phyloP scores from a whole-genome alignment of 306 rosid species.

The Mimosa pudica region DNA sequence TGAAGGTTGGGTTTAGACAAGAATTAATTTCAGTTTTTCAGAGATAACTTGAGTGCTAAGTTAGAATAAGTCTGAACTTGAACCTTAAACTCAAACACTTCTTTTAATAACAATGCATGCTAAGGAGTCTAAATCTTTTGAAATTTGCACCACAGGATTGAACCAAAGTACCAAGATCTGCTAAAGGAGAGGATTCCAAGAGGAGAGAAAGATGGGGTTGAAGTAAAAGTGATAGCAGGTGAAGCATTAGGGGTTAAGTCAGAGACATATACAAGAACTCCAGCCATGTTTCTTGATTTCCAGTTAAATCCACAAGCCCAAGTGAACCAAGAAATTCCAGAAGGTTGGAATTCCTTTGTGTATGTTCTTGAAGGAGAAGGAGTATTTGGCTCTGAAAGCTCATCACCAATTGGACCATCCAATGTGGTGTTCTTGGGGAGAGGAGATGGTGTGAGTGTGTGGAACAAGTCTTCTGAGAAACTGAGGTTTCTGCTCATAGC shows the following conservation, averaged over 20 bases:
- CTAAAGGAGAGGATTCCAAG: conserved; percentile 46
- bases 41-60: background rate
- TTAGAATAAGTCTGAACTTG: background rate
- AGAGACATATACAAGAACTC: conserved; percentile 57
- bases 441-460: conserved; percentile 56
- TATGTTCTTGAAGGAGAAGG: conserved; percentile 66
- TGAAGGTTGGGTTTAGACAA: background rate
- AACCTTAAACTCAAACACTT: background rate
- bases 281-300: conserved; percentile 64
- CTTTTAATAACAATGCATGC: too few species aligned
- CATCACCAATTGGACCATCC: conserved; percentile 43
- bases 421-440: conserved; percentile 52
- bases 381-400: conserved; percentile 41
- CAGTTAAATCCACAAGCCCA: conserved; percentile 46
- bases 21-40: background rate
- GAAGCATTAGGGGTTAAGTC: conserved; percentile 60
- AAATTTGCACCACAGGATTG: conserved; percentile 48
- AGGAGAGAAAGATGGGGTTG: conserved; percentile 60
- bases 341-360: conserved; percentile 63
- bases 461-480: conserved; percentile 55
- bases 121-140: background rate
- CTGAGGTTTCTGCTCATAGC: conserved; percentile 56
- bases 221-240: conserved; percentile 63
- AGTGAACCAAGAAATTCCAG: conserved; percentile 57
- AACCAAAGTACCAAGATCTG: conserved; percentile 65